Conservation (phyloP, 805 yeast species). For the Pichia exigua region DNA sequence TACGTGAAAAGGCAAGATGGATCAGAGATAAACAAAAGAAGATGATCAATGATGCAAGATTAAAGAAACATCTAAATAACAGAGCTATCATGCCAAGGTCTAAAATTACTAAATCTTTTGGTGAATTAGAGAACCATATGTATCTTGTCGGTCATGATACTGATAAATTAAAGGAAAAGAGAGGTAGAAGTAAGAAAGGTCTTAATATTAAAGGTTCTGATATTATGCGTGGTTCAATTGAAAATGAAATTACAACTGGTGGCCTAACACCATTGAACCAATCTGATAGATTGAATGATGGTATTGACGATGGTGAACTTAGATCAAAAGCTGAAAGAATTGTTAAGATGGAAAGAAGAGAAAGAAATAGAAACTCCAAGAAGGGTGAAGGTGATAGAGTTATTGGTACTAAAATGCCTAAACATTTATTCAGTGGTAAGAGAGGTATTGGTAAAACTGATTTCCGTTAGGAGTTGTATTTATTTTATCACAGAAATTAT, state of each 20-base stretch:
- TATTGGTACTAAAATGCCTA: slow-evolving; percentile 74
- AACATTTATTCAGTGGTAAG: slow-evolving; percentile 94
- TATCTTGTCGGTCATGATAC: slow-evolving; percentile 86
- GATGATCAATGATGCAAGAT: slow-evolving; percentile 84
- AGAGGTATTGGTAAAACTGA: slow-evolving; percentile 92
- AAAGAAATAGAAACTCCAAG: slow-evolving; percentile 85
- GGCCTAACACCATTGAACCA: slow-evolving; percentile 40
- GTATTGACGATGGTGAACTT: slow-evolving; percentile 72
- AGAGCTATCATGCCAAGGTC: slow-evolving; percentile 88
- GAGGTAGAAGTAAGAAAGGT: slow-evolving; percentile 14
- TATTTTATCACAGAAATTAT: background rate
- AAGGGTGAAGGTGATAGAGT: slow-evolving; percentile 97
- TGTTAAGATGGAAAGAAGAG: slow-evolving; percentile 85
- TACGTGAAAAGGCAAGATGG: slow-evolving; percentile 87
- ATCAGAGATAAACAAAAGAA: slow-evolving; percentile 90
- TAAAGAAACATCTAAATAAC: slow-evolving; percentile 80
- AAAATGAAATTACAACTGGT: slow-evolving; percentile 15
- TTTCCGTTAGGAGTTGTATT: slow-evolving; percentile 51
- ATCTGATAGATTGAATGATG: slow-evolving; percentile 77
- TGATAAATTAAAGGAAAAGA: slow-evolving; percentile 44
- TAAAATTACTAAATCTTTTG: slow-evolving; percentile 64
- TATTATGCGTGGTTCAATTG: slow-evolving; percentile 41
- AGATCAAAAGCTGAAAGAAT: slow-evolving; percentile 82
- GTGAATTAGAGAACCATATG: slow-evolving; percentile 84
- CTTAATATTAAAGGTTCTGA: slow-evolving; percentile 64